Conservation (phyloP, 1,284 basidiomycete species). For the Heterobasidion occidentale region DNA sequence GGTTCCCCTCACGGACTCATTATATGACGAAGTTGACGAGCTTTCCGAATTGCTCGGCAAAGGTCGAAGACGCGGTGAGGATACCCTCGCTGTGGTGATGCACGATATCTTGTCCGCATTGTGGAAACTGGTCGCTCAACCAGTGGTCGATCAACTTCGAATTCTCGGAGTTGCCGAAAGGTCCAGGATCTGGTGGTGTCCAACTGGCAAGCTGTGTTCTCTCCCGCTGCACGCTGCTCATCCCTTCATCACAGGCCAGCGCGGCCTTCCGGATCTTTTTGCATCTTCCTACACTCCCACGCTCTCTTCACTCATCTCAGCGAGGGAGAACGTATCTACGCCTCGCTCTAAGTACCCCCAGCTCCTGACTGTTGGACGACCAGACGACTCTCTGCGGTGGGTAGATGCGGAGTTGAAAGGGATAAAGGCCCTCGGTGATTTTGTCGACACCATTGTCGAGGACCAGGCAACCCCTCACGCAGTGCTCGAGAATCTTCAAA, state of each 20-base stretch:
- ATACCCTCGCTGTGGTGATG: not conserved
- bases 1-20: not conserved
- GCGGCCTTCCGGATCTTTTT: slow-evolving; percentile 19
- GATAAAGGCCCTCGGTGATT: not conserved
- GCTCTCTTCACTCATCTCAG: slow-evolving; percentile 22
- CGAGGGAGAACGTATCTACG: slow-evolving; percentile 4
- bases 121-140: slow-evolving; percentile 25
- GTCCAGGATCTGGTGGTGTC: slow-evolving; percentile 38
- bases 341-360: slow-evolving; percentile 8
- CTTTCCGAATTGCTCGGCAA: not conserved
- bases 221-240: slow-evolving; percentile 35
- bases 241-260: slow-evolving; percentile 10
- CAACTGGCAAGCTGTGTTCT: slow-evolving; percentile 23
- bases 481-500: slow-evolving; percentile 2
- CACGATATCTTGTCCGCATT: slow-evolving; percentile 17
- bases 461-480: not conserved
- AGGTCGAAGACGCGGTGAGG: not conserved
- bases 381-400: slow-evolving; percentile 20
- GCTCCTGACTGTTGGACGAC: slow-evolving; percentile 12
- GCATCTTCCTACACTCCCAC: slow-evolving; percentile 32
- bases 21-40: not conserved
- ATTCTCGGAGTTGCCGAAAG: slow-evolving; percentile 8
- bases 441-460: not conserved
- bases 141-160: slow-evolving; percentile 19
- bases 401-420: slow-evolving; percentile 1